phyloP scores from a whole-genome alignment of 225 moss, liverwort and hornwort species.

The Marchantia polymorpha region DNA sequence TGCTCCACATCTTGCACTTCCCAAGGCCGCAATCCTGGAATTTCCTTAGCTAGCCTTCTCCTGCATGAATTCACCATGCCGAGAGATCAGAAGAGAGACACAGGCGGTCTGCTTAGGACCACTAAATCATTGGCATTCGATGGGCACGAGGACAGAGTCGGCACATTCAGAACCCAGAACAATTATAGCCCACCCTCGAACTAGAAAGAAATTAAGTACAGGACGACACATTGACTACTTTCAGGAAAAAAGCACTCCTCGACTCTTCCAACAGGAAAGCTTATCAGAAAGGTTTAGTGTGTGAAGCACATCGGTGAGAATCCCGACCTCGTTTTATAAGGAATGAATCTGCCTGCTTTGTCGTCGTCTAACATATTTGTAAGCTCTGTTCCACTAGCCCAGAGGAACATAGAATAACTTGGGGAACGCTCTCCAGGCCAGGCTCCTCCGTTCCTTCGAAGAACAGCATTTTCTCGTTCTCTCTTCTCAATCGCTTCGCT shows the following conservation, averaged over 20 bases:
- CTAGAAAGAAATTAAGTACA: too few species aligned
- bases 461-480: conserved; percentile 87
- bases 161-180: not conserved
- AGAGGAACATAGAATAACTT: conserved; percentile 75
- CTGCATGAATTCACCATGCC: conserved; percentile 32
- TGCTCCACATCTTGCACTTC: conserved; percentile 94
- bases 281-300: not conserved
- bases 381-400: conserved; percentile 92
- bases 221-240: too few species aligned
- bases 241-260: too few species aligned
- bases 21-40: conserved; percentile 97
- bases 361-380: conserved; percentile 66
- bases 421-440: conserved; percentile 97
- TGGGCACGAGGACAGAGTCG: not conserved
- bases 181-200: not conserved
- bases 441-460: conserved; percentile 63
- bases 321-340: conserved; percentile 63
- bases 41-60: conserved; percentile 81
- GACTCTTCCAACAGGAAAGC: too few species aligned
- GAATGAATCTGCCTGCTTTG: conserved; percentile 66
- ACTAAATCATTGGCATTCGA: not conserved
- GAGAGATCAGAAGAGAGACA: not conserved
- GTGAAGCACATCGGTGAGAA: not conserved
- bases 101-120: not conserved
- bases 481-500: conserved; percentile 87